Evolutionary conservation across 2,329 filamentous ascomycete species (phyloP).

Genomic region (Monosporascus sp.): DNA sequence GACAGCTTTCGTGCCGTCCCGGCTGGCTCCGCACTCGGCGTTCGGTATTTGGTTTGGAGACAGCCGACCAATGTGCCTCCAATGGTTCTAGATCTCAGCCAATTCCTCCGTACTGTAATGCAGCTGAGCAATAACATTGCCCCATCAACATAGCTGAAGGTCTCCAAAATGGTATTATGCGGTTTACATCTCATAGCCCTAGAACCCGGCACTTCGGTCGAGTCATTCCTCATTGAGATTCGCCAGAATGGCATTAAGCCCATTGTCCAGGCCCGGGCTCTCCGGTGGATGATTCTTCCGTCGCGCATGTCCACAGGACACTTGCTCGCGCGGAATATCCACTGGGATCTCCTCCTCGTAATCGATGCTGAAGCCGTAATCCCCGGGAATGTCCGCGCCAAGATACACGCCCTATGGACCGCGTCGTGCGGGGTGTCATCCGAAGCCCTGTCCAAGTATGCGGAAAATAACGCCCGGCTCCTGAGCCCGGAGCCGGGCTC

Average conservation of each 20-base stretch:
- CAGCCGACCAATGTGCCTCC: no score
- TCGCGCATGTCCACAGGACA: slow-evolving; percentile 12
- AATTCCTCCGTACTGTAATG: no score
- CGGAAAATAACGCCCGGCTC: slow-evolving; percentile 9
- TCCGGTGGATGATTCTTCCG: slow-evolving; percentile 22
- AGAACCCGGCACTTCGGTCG: slow-evolving; percentile 5
- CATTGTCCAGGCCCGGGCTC: slow-evolving; percentile 14
- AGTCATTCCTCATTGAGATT: slow-evolving; percentile 14
- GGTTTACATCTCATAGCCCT: slow-evolving; percentile 18
- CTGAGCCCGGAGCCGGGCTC: slow-evolving; percentile 7
- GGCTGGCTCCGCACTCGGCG: no score
- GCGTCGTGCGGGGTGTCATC: slow-evolving; percentile 15
- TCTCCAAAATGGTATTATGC: slow-evolving; percentile 17
- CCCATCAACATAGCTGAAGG: background rate
- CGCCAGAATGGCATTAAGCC: slow-evolving; percentile 12
- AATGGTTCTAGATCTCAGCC: no score
- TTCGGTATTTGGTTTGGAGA: no score
- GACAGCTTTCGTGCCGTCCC: no score
- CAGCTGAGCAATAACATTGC: background rate
- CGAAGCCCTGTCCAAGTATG: slow-evolving; percentile 12
- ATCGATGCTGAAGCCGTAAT: slow-evolving; percentile 4
- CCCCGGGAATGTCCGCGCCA: background rate
- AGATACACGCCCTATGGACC: slow-evolving; percentile 14
- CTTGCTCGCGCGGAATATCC: slow-evolving; percentile 17
- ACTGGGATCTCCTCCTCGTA: slow-evolving; percentile 18